Conservation (phyloP, 768 basidiomycete genomes). For the Nevesoporus exiguus region DNA sequence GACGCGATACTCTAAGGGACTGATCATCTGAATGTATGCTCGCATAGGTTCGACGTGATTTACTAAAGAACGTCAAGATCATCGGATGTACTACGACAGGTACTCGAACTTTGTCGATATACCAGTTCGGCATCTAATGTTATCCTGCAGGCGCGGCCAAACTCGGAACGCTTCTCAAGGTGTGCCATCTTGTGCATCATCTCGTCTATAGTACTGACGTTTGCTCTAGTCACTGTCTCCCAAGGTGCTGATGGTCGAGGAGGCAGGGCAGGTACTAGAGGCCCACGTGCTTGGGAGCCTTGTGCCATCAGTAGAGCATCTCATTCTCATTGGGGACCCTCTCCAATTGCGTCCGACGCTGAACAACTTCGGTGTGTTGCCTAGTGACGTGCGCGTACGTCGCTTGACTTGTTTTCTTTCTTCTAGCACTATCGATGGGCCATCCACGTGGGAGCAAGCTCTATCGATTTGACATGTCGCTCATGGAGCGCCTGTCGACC, state of each 20-base stretch:
- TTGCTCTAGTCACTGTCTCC: conserved; percentile 50
- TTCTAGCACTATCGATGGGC: conserved; percentile 64
- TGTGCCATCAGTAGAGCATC: conserved; percentile 63
- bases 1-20: not conserved
- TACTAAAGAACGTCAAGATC: conserved; percentile 55
- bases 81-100: conserved; percentile 80
- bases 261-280: conserved; percentile 81
- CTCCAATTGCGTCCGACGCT: conserved; percentile 68
- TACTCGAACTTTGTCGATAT: conserved; percentile 19
- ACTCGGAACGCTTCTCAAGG: conserved; percentile 53
- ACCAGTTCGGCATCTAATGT: not conserved
- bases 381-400: not conserved
- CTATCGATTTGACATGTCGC: conserved; percentile 66
- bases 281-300: conserved; percentile 67
- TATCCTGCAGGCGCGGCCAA: conserved; percentile 61
- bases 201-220: not conserved
- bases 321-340: conserved; percentile 81
- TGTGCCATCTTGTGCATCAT: conserved; percentile 16
- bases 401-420: not conserved
- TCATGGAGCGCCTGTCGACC: conserved; percentile 69
- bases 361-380: conserved; percentile 53
- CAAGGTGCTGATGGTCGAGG: conserved; percentile 67
- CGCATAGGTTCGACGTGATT: conserved; percentile 48
- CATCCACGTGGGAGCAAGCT: conserved; percentile 48
- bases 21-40: not conserved